Evolutionary conservation across 1,284 basidiomycete genomes (phyloP), one percentile per base, ranked within the genome.

Genomic region (Gomphus bonarii): DNA sequence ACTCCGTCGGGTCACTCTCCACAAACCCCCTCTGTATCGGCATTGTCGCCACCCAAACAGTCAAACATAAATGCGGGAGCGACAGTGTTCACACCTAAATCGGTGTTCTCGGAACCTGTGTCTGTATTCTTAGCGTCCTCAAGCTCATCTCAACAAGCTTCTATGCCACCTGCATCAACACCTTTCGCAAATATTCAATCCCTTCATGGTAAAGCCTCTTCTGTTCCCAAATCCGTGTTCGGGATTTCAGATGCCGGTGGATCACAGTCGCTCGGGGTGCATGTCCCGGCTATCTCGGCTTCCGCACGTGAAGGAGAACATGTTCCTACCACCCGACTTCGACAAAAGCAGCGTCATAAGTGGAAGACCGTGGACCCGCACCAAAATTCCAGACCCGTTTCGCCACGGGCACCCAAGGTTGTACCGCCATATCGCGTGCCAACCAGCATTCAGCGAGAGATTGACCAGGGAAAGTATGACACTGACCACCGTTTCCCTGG

Each of bases 391-490:
- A 20, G 3, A 6, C 33, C 31, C 11, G 14, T 25, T n/a, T 40
- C 20, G 16, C 33, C 50, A 14, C 36, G 18, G 1, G 4, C 50
- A 6, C 50, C 50, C 6, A 38, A 36, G 14, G 33, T 5, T 16
- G 50, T 20, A 25, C 54, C 54, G n/a, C 54, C 54, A 6, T 55
- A 55, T 43, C n/a, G 22, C 5, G 44, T 48, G 5, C 54, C 54
- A n/a, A 44, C 18, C 18, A 20, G 2, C 18, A 30, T 55, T 38
- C 54, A 47, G 18, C 42, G 44, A n/a, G 54, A 55, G n/a, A 48
- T 55, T n/a, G 54, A 55, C 11, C 43, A 48, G 30, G 46, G 46
- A 18, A 55, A 48, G 28, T 47, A 33, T 33, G n/a, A 25, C n/a
- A 36, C 11, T 25, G 54, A 55, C 33, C 25, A 36, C 7, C 42